Base-by-base conservation (phyloP, 2,329 filamentous ascomycete species). In the Colletotrichum theobromicola region DNA sequence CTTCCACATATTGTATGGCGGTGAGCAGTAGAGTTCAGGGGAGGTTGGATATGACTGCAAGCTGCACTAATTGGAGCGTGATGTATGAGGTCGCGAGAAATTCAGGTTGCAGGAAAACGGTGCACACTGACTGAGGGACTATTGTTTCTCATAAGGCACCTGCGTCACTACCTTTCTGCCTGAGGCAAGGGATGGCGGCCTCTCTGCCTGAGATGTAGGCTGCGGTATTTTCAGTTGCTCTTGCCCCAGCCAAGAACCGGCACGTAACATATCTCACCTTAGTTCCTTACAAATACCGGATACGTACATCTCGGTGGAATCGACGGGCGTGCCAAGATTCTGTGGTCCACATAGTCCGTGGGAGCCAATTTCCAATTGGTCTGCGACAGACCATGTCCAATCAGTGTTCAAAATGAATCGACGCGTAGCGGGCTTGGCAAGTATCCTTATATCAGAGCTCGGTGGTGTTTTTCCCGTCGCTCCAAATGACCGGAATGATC, bases 311-410 rank as follows among this genome's bases (percentile, higher is more conserved):
- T 18, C 18, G 8, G 7, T n/a, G 8, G n/a, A n/a, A 42, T n/a
- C 37, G 18, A 42, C 37, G 37, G 3, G 37, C 16, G 10, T 3
- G 37, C 37, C 37, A 42, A 42, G 18, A 42, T 3, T 0, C n/a
- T 0, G 1, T 1, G 10, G 18, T n/a, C 37, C 37, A 42, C 2
- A 42, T 10, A n/a, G n/a, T 18, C 18, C 1, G 37, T n/a, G n/a
- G 3, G 37, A 42, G 1, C 37, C 37, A 42, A 10, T 9, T 8
- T 42, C 18, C 37, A 42, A 42, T 42, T 42, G 4, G 37, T 3
- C 37, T 42, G 37, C 18, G 18, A 18, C 37, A 42, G 4, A 42
- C n/a, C 37, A n/a, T 18, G 4, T 42, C 37, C 37, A 42, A 42
- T 42, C 37, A 42, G 4, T n/a, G 18, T 42, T n/a, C 37, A 5